phyloP scores from a whole-genome alignment of 2,329 filamentous ascomycete species.

The Geosmithia morbida region DNA sequence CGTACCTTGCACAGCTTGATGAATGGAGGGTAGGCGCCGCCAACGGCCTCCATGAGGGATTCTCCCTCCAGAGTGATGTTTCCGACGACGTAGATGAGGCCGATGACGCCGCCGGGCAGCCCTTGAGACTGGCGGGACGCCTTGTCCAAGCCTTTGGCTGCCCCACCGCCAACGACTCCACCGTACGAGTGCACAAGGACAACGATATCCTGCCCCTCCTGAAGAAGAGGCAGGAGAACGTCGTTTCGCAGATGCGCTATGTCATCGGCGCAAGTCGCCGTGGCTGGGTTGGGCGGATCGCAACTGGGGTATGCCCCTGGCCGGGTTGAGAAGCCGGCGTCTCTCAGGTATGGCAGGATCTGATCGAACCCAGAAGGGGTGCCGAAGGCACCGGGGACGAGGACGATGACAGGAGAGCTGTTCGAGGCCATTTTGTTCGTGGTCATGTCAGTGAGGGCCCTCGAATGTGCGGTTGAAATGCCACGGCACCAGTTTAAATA shows the following conservation, averaged over 20 bases:
- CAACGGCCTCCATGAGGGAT: not conserved
- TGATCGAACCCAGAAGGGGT: not conserved
- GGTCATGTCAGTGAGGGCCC: too few relatives aligned
- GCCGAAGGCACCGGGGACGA: conserved; percentile 1
- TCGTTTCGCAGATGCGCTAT: not conserved
- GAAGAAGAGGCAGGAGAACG: not conserved
- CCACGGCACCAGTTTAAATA: too few relatives aligned
- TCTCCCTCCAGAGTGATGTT: not conserved
- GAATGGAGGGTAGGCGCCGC: conserved; percentile 1
- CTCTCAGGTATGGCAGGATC: not conserved
- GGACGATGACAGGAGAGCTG: not conserved
- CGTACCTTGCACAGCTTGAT: not conserved
- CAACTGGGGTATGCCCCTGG: not conserved
- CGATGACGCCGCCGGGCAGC: conserved; percentile 22
- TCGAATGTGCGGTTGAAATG: too few relatives aligned
- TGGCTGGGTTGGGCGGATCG: not conserved
- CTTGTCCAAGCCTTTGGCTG: conserved; percentile 24
- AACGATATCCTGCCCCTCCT: conserved; percentile 23
- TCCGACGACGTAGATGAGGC: conserved; percentile 27
- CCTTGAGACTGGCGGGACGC: conserved; percentile 2
- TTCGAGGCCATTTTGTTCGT: not conserved
- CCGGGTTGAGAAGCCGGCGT: not conserved
- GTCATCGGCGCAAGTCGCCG: not conserved
- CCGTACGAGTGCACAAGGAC: conserved; percentile 34
- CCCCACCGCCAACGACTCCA: conserved; percentile 28